Conservation (phyloP, 148 eudicot genomes). For the Drosera capensis region DNA sequence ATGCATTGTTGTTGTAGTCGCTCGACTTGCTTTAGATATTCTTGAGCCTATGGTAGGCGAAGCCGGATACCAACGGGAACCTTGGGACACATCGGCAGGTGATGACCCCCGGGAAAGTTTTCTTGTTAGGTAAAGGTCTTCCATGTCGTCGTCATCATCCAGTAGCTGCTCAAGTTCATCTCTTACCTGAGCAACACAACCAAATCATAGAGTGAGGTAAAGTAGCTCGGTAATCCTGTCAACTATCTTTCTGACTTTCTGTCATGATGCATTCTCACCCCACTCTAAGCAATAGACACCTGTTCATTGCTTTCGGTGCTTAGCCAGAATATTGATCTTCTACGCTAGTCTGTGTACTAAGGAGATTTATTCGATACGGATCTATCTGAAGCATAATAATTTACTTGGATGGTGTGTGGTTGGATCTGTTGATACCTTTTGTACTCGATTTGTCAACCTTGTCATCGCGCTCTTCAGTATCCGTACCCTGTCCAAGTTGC, state of each 20-base stretch:
- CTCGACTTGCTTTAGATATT: slow-evolving; percentile 57
- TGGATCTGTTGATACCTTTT: slow-evolving; percentile 29
- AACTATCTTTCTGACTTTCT: no score
- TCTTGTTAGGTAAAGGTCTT: slow-evolving; percentile 63
- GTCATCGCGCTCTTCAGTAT: slow-evolving; percentile 78
- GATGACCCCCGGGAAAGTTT: slow-evolving; percentile 34
- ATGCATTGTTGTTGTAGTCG: slow-evolving; percentile 38
- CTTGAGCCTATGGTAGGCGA: slow-evolving; percentile 56
- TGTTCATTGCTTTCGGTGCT: neutral
- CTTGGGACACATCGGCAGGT: slow-evolving; percentile 45
- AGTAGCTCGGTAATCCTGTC: neutral
- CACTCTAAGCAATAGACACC: no score
- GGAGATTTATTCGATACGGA: no score
- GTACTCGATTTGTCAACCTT: slow-evolving; percentile 65
- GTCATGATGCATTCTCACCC: no score
- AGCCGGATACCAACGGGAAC: slow-evolving; percentile 21
- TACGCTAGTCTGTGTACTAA: neutral
- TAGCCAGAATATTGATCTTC: neutral
- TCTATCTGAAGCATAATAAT: no score
- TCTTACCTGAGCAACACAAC: slow-evolving; percentile 35
- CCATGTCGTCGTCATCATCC: slow-evolving; percentile 78
- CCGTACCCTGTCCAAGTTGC: slow-evolving; percentile 65
- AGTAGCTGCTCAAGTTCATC: slow-evolving; percentile 73
- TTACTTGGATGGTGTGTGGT: neutral
- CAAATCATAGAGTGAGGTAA: neutral